Conservation (phyloP, 2,329 filamentous ascomycete species). For the Aspergillus fumigatus region DNA sequence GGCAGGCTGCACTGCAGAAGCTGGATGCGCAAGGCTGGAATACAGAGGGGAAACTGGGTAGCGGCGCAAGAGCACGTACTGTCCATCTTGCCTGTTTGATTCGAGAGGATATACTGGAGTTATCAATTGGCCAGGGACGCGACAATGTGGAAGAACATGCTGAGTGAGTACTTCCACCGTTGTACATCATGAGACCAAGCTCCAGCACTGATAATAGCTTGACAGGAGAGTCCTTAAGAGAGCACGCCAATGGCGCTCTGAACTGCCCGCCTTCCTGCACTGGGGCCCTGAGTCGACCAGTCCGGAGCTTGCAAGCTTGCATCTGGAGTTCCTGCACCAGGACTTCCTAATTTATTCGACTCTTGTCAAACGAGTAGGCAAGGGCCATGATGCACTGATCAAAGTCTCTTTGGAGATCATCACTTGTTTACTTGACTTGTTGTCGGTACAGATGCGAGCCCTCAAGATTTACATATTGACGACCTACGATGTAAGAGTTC, state of each 20-base stretch:
- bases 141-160: slow-evolving; percentile 3
- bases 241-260: background rate
- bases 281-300: slow-evolving; percentile 3
- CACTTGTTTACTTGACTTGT: background rate
- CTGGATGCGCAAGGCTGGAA: slow-evolving; percentile 22
- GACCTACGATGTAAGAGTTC: slow-evolving; percentile 3
- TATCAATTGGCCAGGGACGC: slow-evolving; percentile 7
- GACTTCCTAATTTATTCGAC: slow-evolving; percentile 18
- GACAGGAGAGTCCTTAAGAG: background rate
- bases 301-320: background rate
- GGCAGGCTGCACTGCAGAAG: slow-evolving; percentile 8
- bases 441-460: slow-evolving; percentile 2
- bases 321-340: slow-evolving; percentile 18
- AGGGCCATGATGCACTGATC: slow-evolving; percentile 1
- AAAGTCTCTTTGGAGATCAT: slow-evolving; percentile 3
- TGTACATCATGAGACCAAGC: background rate
- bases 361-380: slow-evolving; percentile 10
- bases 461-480: background rate
- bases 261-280: slow-evolving; percentile 4
- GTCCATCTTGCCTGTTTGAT: slow-evolving; percentile 10
- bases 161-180: background rate
- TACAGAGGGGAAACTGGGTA: slow-evolving; percentile 6
- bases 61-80: slow-evolving; percentile 9
- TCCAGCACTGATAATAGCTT: background rate
- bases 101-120: slow-evolving; percentile 19